Evolutionary conservation across 805 yeast genomes (phyloP).

Genomic region (Myxozyma vanderwaltii): DNA sequence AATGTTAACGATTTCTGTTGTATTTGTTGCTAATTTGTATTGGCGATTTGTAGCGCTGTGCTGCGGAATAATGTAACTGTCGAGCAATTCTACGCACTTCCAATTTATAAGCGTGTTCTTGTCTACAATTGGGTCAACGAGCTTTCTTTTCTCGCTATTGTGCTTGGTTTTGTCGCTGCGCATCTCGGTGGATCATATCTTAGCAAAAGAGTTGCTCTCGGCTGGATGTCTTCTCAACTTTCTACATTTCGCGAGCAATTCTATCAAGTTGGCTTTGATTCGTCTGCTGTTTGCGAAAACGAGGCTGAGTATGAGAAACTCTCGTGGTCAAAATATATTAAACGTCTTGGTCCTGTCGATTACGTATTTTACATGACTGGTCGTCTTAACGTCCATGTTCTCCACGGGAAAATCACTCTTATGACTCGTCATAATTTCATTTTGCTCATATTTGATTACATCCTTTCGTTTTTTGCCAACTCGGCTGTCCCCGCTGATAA

Average conservation of each 20-base stretch:
- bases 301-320: constrained; percentile 42
- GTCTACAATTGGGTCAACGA: constrained; percentile 80
- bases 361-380: constrained; percentile 84
- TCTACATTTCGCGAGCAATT: constrained; percentile 67
- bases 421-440: constrained; percentile 79
- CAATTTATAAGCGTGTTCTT: constrained; percentile 58
- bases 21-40: no score
- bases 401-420: constrained; percentile 63
- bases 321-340: constrained; percentile 38
- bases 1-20: no score
- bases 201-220: constrained; percentile 60
- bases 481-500: constrained; percentile 51
- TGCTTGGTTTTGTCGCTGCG: constrained; percentile 52
- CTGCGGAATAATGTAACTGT: constrained; percentile 1
- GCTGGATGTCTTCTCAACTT: constrained; percentile 53
- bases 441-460: constrained; percentile 63
- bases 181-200: constrained; percentile 61
- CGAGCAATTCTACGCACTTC: constrained; percentile 61
- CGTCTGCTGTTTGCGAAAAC: constrained; percentile 21
- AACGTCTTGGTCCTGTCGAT: constrained; percentile 64
- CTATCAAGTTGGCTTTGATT: constrained; percentile 63
- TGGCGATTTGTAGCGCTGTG: no score
- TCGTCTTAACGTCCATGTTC: constrained; percentile 69
- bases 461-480: constrained; percentile 57
- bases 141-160: constrained; percentile 54